These are phyloP conservation scores for Platanthera zijinensis DNA, from an alignment of 106 monocot species.

Conservation along the genomic window DNA sequence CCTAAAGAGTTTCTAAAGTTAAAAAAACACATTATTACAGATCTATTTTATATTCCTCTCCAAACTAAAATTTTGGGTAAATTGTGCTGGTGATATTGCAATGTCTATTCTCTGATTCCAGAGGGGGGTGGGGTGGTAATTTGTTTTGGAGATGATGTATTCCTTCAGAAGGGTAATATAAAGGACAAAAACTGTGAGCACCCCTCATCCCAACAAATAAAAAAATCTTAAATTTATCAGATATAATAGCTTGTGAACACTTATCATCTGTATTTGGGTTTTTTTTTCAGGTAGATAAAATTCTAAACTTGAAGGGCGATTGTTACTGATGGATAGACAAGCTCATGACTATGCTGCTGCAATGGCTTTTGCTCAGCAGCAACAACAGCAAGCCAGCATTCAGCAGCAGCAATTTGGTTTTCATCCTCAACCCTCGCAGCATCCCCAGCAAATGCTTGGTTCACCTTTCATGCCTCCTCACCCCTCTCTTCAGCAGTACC, in stretches of 20 bases:
- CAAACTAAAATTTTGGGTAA: not conserved
- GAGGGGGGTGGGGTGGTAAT: not conserved
- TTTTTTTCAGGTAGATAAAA: not conserved
- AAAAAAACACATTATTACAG: not conserved
- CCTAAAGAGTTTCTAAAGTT: not conserved
- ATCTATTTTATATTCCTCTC: not conserved
- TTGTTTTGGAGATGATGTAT: not conserved
- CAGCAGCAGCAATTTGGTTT: conserved; percentile 48
- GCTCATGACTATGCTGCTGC: conserved; percentile 75
- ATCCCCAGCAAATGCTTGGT: conserved; percentile 45
- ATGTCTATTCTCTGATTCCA: not conserved
- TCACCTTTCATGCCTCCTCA: conserved; percentile 51
- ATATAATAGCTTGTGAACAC: not conserved
- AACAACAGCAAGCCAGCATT: conserved; percentile 34
- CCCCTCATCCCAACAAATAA: not conserved
- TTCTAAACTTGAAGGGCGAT: not conserved
- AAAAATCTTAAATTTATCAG: not conserved
- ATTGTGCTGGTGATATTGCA: not conserved
- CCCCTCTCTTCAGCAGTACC: conserved; percentile 48
- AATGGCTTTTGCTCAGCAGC: conserved; percentile 78
- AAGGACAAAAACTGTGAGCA: not conserved
- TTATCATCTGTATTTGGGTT: not conserved
- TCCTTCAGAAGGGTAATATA: not conserved
- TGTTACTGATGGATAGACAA: conserved; percentile 59
- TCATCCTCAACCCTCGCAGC: conserved; percentile 47